Evolutionary conservation across 2,329 filamentous ascomycete species (phyloP).

Genomic region (Phaeophleospora eucalypticola): DNA sequence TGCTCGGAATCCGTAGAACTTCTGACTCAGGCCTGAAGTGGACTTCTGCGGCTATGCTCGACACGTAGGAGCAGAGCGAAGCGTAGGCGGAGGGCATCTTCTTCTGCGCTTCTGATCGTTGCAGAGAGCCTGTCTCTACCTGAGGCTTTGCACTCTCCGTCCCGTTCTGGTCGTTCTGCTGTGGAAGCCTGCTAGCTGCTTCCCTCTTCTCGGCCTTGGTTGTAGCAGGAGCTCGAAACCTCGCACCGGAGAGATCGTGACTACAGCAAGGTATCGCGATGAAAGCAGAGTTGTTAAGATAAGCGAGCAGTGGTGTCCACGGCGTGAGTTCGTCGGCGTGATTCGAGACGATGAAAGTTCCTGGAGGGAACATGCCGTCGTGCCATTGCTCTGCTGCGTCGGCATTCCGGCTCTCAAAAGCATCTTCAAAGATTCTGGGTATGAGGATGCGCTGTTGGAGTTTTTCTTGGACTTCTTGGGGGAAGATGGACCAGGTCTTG

Average conservation of each 20-base stretch:
- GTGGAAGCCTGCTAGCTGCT: slow-evolving; percentile 14
- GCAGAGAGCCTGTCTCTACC: slow-evolving; percentile 34
- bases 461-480: slow-evolving; percentile 42
- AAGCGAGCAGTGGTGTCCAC: slow-evolving; percentile 88
- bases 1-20: slow-evolving; percentile 86
- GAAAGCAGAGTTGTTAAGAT: slow-evolving; percentile 72
- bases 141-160: too few species aligned
- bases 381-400: slow-evolving; percentile 31
- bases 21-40: slow-evolving; percentile 77
- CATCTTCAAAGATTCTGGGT: slow-evolving; percentile 45
- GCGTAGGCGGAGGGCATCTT: slow-evolving; percentile 68
- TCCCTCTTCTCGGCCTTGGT: slow-evolving; percentile 12
- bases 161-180: slow-evolving; percentile 16
- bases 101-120: slow-evolving; percentile 25
- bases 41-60: slow-evolving; percentile 63
- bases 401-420: too few species aligned
- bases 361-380: slow-evolving; percentile 60
- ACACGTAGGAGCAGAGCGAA: slow-evolving; percentile 75
- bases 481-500: slow-evolving; percentile 80
- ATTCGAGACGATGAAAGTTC: slow-evolving; percentile 92
- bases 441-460: slow-evolving; percentile 60
- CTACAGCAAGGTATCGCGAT: slow-evolving; percentile 95
- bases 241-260: slow-evolving; percentile 72
- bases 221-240: slow-evolving; percentile 58
- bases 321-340: slow-evolving; percentile 94